A percentile compares a stretch with the other conserved stretches of the same genome.
Conservation (phyloP, 768 basidiomycete species). For the Rhodocollybia butyracea region DNA sequence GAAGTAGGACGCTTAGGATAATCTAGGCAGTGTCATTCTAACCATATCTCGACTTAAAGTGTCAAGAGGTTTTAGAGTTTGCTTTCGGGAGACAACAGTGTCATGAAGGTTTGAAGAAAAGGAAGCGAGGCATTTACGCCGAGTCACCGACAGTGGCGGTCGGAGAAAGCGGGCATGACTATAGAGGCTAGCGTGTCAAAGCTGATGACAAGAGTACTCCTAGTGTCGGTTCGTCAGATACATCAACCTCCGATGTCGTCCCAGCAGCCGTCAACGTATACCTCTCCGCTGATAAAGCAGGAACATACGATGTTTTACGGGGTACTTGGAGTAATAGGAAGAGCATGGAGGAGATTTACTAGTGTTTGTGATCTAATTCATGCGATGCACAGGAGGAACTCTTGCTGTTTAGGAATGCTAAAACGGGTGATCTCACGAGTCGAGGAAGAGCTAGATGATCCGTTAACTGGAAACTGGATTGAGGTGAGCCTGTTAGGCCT, state of each 20-base stretch:
- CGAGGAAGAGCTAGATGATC: slow-evolving; percentile 85
- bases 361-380: slow-evolving; percentile 90
- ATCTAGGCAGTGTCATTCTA: slow-evolving; percentile 90
- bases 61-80: no score
- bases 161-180: slow-evolving; percentile 57
- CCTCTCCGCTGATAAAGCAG: slow-evolving; percentile 86
- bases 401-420: slow-evolving; percentile 85
- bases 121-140: slow-evolving; percentile 79
- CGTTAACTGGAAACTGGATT: slow-evolving; percentile 98
- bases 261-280: slow-evolving; percentile 98
- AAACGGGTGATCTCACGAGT: slow-evolving; percentile 85
- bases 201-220: slow-evolving; percentile 74
- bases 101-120: slow-evolving; percentile 95
- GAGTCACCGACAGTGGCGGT: slow-evolving; percentile 77
- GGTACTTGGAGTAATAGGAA: slow-evolving; percentile 97
- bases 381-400: slow-evolving; percentile 91
- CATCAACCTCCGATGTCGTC: no score
- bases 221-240: slow-evolving; percentile 86
- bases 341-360: no score
- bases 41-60: no score
- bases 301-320: slow-evolving; percentile 98
- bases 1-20: slow-evolving; percentile 92
- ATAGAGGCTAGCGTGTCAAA: slow-evolving; percentile 46
- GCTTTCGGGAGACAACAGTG: no score
- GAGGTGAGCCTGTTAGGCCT: no score